Percentiles rank a stretch among this genome's conserved stretches.
These are phyloP conservation scores for Uronychia setigera DNA, from an alignment of 73 alveolate genomes.

Conservation along the genomic window DNA sequence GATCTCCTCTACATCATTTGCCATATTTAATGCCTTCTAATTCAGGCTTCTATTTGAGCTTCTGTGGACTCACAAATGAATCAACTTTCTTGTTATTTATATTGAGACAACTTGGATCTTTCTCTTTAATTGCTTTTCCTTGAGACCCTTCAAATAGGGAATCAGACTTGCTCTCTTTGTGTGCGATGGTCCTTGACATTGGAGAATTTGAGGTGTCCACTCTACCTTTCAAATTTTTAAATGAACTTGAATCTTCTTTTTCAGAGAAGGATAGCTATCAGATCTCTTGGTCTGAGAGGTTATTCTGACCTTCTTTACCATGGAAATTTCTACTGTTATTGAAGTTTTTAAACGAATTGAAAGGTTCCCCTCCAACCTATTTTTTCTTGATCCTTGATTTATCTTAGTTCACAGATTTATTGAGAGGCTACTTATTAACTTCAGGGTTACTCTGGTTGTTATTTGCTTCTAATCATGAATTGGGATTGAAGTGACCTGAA, in stretches of 20 bases:
- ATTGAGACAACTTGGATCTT: not conserved
- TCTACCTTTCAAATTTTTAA: not conserved
- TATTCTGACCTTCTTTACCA: no score
- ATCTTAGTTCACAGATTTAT: not conserved
- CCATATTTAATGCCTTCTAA: not conserved
- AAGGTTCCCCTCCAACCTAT: not conserved
- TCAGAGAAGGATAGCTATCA: not conserved
- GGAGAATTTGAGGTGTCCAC: not conserved
- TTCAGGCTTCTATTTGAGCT: no score
- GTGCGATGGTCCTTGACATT: not conserved
- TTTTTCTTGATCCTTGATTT: not conserved
- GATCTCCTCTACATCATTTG: not conserved
- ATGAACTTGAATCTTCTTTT: not conserved
- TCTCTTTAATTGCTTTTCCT: not conserved
- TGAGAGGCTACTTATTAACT: not conserved
- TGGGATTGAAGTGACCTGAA: no score
- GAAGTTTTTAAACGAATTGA: not conserved
- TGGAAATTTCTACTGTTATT: not conserved
- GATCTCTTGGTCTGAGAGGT: not conserved
- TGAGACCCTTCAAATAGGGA: not conserved
- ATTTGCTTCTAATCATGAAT: no score
- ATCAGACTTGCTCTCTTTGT: not conserved
- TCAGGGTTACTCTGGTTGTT: no score
- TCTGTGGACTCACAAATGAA: not conserved
- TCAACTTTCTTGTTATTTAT: not conserved